These are phyloP conservation scores for Caryopteris hybrid DNA, from an alignment of 305 asterid species.

Conservation along the genomic window DNA sequence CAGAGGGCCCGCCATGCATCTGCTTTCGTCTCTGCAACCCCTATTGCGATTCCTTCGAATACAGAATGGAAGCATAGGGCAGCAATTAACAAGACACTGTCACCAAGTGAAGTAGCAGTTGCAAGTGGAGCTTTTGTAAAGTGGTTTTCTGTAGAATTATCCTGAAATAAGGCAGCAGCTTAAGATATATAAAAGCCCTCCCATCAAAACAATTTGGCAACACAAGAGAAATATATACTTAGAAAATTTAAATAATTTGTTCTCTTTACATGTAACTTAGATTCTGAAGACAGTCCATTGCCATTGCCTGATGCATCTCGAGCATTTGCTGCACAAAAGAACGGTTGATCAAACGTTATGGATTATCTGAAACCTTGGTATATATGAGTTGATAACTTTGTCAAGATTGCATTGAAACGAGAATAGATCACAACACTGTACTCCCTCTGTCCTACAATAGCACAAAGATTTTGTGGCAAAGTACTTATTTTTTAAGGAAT, in stretches of 20 bases:
- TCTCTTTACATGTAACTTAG: conserved; percentile 40
- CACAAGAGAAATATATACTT: no score
- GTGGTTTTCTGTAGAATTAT: conserved; percentile 24
- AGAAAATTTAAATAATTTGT: neutral
- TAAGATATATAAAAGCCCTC: neutral
- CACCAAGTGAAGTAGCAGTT: conserved; percentile 58
- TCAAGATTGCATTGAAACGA: no score
- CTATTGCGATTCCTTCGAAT: conserved; percentile 90
- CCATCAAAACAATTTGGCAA: no score
- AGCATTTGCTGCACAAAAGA: conserved; percentile 28
- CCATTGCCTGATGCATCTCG: conserved; percentile 24
- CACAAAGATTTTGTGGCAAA: no score
- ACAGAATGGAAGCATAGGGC: conserved; percentile 88
- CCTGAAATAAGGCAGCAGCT: conserved; percentile 20
- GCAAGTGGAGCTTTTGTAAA: conserved; percentile 33
- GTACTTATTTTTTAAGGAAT: no score
- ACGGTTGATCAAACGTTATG: neutral
- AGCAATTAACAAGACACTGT: conserved; percentile 56
- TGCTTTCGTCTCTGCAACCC: conserved; percentile 72
- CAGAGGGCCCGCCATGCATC: conserved; percentile 92
- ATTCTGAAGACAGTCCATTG: conserved; percentile 21
- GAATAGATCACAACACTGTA: no score
- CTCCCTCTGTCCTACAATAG: no score
- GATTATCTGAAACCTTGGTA: neutral
- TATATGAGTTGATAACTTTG: no score